Evolutionary conservation across 2,329 filamentous ascomycete species (phyloP), one percentile per base, ranked within the genome.

Genomic region (Aspergillus sp.): DNA sequence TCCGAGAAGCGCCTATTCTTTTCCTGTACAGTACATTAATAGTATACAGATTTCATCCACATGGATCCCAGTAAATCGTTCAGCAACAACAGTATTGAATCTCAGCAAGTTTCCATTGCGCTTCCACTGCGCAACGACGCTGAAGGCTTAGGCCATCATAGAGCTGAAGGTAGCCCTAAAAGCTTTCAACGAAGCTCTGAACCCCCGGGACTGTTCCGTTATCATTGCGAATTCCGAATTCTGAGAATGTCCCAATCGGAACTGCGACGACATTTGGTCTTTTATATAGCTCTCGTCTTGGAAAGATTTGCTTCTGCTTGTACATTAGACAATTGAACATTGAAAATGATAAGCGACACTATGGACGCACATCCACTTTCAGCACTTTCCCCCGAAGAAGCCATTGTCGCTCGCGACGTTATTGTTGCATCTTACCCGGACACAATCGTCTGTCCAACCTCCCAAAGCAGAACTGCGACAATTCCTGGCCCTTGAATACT

Each of bases 401-500:
- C 58, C 34, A 64, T 64, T 42, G 35, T 58, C 28, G 64, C 64
- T n/a, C 63, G 64, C 38, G 62, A 66, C 43, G 52, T 66, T 7
- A 54, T 67, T 29, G 44, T 58, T 19, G 57, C 56, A 3, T 50
- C 52, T 7, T 59, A 66, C 35, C 59, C 63, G 2, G 48, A 58
- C 35, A 60, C 59, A 3, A 55, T 66, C 27, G 59, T 67, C 27
- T 77, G 0, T 64, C 74, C 32, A 75, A 52, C 75, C 75, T 1
- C 63, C 69, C 26, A 78, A 78, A 50, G 62, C 65, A 26, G 57
- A 70, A n/a, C 65, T 78, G 47, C 68, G 70, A 42, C 58, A 68
- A 8, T 78, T 73, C 49, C 66, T 78, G 3, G 67, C 69, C 0
- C 60, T 73, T 2, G 75, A 78, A 51, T 73, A 77, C 45, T 67